phyloP scores from a whole-genome alignment of 2,329 filamentous ascomycete species.

The Metarhizium humberi region DNA sequence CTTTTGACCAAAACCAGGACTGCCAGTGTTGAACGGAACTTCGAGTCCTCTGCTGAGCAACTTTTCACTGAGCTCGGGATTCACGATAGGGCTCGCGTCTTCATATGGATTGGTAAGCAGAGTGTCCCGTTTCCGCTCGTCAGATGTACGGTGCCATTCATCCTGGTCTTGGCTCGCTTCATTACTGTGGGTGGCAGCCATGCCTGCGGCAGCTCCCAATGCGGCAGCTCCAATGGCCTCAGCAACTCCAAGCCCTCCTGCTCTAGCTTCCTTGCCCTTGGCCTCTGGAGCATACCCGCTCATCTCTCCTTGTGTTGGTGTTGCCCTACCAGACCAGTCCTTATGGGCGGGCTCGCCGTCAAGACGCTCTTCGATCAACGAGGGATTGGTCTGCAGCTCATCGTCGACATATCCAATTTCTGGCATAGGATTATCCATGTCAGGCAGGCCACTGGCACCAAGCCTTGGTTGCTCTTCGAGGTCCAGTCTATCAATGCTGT shows the following conservation, averaged over 20 bases:
- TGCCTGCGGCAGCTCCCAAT: slow-evolving; percentile 38
- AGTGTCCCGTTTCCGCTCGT: slow-evolving; percentile 56
- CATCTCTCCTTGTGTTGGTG: slow-evolving; percentile 31
- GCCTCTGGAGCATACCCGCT: slow-evolving; percentile 20
- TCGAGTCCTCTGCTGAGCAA: slow-evolving; percentile 34
- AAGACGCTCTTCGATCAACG: slow-evolving; percentile 66
- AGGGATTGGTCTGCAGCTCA: slow-evolving; percentile 78
- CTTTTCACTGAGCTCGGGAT: slow-evolving; percentile 41
- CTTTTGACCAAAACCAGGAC: slow-evolving; percentile 51
- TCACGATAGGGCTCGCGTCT: slow-evolving; percentile 52
- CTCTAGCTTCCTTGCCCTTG: slow-evolving; percentile 16
- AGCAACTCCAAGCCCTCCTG: slow-evolving; percentile 31
- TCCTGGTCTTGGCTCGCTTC: slow-evolving; percentile 49
- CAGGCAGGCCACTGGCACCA: slow-evolving; percentile 61
- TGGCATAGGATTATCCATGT: slow-evolving; percentile 61
- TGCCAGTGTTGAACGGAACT: slow-evolving; percentile 41
- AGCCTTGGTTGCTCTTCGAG: slow-evolving; percentile 44
- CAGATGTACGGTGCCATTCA: slow-evolving; percentile 54
- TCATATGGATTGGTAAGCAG: slow-evolving; percentile 60
- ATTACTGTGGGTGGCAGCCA: slow-evolving; percentile 38
- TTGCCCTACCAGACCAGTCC: slow-evolving; percentile 47
- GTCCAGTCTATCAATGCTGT: slow-evolving; percentile 49
- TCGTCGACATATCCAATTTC: slow-evolving; percentile 61
- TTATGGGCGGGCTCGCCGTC: slow-evolving; percentile 36
- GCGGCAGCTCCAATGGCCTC: slow-evolving; percentile 47